Percentiles rank a stretch among this genome's conserved stretches.
These are phyloP conservation scores for Syncephalastrum racemosum DNA, from an alignment of 371 early-diverging fungal genomes.

Conservation along the genomic window DNA sequence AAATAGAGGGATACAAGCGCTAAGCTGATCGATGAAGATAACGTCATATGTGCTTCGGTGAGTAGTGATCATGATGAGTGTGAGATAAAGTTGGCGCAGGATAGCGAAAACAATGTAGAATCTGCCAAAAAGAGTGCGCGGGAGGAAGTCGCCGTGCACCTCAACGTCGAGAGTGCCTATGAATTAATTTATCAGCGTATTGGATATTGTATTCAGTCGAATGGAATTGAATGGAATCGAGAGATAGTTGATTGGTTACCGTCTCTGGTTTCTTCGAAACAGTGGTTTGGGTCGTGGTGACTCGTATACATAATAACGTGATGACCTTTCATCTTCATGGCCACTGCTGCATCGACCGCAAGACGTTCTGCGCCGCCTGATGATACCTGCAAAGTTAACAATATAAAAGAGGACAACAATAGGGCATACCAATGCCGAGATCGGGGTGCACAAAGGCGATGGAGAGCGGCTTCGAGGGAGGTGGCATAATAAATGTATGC, in stretches of 20 bases:
- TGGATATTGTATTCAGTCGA: no score
- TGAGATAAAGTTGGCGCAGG: conserved; percentile 74
- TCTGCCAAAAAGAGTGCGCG: conserved; percentile 66
- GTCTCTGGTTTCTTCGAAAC: conserved; percentile 91
- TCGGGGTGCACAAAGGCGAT: conserved; percentile 91
- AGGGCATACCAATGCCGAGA: conserved; percentile 75
- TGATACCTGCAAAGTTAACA: no score
- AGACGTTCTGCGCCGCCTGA: conserved; percentile 94
- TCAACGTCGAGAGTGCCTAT: conserved; percentile 75
- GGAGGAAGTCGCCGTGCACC: conserved; percentile 74
- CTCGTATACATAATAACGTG: conserved; percentile 82
- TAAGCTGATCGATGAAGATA: conserved; percentile 90
- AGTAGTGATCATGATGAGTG: conserved; percentile 44
- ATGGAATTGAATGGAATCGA: no score
- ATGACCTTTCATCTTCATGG: conserved; percentile 80
- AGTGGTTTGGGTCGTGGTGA: conserved; percentile 86
- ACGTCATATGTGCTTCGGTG: conserved; percentile 65
- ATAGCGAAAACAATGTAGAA: conserved; percentile 84
- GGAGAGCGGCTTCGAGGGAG: conserved; percentile 12
- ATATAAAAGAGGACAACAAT: background rate
- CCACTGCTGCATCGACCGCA: conserved; percentile 92
- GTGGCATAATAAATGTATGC: background rate
- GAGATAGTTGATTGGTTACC: no score
- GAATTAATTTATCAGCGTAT: conserved; percentile 1
- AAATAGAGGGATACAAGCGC: conserved; percentile 81